Percentiles rank a stretch among this genome's conserved stretches.
Evolutionary conservation across 108 stramenopile species (phyloP).

Genomic region (Bacterosira constricta): DNA sequence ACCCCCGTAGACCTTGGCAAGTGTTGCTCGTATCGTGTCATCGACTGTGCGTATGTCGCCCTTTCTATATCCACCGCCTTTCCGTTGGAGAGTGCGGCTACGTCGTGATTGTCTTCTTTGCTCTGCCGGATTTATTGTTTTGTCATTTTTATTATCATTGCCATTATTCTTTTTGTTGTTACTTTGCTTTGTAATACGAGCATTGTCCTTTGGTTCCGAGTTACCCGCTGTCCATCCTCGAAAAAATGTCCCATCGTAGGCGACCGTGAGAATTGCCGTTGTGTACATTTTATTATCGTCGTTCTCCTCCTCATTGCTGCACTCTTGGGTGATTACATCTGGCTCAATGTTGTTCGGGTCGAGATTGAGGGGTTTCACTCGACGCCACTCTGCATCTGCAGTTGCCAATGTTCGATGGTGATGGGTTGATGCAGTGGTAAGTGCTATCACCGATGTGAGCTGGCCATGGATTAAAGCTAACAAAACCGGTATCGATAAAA

Average conservation of each 20-base stretch:
- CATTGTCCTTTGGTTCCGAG: background rate
- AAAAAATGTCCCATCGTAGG: constrained; percentile 77
- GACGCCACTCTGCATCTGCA: background rate
- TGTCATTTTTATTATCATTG: background rate
- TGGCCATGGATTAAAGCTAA: no score
- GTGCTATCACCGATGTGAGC: background rate
- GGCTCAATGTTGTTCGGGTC: background rate
- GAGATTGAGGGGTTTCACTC: background rate
- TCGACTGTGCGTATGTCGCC: constrained; percentile 50
- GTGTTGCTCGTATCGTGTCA: constrained; percentile 31
- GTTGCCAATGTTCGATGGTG: no score
- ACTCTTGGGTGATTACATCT: background rate
- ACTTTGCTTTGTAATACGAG: background rate
- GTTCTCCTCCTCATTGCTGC: background rate
- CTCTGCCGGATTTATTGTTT: background rate
- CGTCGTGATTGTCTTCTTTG: constrained; percentile 34
- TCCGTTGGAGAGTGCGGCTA: constrained; percentile 47
- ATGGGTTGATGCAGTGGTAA: background rate
- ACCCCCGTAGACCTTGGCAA: constrained; percentile 84
- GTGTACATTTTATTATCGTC: constrained; percentile 25
- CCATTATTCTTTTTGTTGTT: constrained; percentile 7
- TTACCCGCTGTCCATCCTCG: constrained; percentile 77
- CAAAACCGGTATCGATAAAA: no score
- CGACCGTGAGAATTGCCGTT: constrained; percentile 63
- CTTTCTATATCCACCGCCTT: constrained; percentile 41